Percentiles rank a stretch among this genome's conserved stretches.
These are phyloP conservation scores for Jimgerdemannia lactiflua DNA, from an alignment of 192 early-diverging fungal genomes.

Conservation along the genomic window DNA sequence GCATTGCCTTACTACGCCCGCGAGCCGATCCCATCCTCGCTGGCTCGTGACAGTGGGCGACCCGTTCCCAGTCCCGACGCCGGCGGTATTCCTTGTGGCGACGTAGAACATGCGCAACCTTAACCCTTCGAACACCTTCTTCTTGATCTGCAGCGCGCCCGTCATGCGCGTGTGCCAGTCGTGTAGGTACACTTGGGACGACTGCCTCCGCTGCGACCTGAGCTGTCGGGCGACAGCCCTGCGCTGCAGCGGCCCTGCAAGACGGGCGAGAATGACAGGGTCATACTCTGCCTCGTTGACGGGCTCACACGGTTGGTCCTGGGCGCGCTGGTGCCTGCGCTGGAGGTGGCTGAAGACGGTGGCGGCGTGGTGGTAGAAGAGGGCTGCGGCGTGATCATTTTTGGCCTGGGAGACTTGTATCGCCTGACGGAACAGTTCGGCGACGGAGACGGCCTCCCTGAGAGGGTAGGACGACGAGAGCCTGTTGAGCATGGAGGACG, in stretches of 20 bases:
- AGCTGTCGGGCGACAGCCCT: not conserved
- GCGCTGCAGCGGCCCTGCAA: not conserved
- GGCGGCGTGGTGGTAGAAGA: constrained; percentile 30
- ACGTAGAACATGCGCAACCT: not conserved
- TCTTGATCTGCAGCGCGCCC: not conserved
- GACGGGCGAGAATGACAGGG: not conserved
- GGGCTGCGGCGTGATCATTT: constrained; percentile 35
- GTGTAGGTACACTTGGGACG: not conserved
- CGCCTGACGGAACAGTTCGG: not conserved
- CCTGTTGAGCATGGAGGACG: not conserved
- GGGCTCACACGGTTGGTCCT: constrained; percentile 13
- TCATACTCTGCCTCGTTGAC: not conserved
- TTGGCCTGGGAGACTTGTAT: constrained; percentile 21
- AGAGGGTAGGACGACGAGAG: not conserved
- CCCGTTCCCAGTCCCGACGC: not conserved
- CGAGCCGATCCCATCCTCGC: not conserved
- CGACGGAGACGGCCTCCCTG: constrained; percentile 1
- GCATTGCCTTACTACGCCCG: not conserved
- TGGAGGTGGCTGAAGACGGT: constrained; percentile 3
- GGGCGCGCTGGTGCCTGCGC: constrained; percentile 30
- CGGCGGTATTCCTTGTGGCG: not conserved
- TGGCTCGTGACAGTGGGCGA: not conserved
- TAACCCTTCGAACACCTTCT: not conserved
- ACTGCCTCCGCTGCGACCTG: not conserved
- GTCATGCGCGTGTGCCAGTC: not conserved